phyloP scores from a whole-genome alignment of 495 filamentous ascomycete genomes.

The Daldinia decipiens region DNA sequence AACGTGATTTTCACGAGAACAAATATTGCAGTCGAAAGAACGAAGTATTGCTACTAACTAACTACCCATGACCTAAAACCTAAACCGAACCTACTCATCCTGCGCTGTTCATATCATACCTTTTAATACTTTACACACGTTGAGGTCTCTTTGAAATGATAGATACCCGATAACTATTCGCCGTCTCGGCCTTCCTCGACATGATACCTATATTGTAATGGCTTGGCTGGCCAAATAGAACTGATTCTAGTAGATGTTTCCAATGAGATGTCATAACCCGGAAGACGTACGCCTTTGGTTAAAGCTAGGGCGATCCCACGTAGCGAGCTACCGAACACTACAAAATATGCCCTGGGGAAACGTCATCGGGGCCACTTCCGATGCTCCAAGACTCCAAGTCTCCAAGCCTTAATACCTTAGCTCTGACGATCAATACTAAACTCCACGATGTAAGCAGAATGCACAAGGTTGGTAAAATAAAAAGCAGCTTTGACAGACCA shows the following conservation, averaged over 20 bases:
- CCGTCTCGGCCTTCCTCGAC: constrained; percentile 25
- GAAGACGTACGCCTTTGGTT: constrained; percentile 27
- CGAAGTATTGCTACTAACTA: constrained; percentile 16
- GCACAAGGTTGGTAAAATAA: constrained; percentile 11
- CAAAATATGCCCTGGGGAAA: constrained; percentile 20
- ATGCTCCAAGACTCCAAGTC: constrained; percentile 4
- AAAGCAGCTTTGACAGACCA: constrained; percentile 1
- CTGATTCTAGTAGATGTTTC: constrained; percentile 22
- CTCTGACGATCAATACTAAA: constrained; percentile 16
- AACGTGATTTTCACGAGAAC: constrained; percentile 25
- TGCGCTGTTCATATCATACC: constrained; percentile 4
- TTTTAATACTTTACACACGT: constrained; percentile 3
- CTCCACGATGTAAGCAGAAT: constrained; percentile 6
- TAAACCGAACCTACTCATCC: neutral
- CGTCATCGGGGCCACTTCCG: constrained; percentile 28
- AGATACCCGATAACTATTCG: constrained; percentile 6
- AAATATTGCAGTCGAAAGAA: constrained; percentile 12
- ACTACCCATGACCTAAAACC: constrained; percentile 14
- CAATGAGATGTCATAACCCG: constrained; percentile 19
- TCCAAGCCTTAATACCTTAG: constrained; percentile 1
- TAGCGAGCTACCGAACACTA: constrained; percentile 27
- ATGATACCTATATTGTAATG: constrained; percentile 7
- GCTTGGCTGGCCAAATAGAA: constrained; percentile 12
- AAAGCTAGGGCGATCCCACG: constrained; percentile 23
- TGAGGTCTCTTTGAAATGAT: constrained; percentile 4